phyloP scores from a whole-genome alignment of 2,329 filamentous ascomycete species.

The Sarocladium oryzae region DNA sequence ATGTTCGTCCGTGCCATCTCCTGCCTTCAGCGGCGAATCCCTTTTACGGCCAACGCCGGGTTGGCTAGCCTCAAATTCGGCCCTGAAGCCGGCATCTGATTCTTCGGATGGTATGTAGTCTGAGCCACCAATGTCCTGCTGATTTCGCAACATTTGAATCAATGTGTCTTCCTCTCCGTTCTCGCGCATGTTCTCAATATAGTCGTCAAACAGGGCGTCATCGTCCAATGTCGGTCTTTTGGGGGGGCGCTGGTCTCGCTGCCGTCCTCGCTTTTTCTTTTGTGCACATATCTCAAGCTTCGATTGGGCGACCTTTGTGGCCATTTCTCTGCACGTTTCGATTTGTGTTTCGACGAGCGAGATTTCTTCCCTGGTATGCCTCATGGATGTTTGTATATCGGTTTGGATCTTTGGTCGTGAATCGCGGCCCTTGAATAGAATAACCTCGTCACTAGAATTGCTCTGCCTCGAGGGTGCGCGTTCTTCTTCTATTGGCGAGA shows the following conservation, averaged over 20 bases:
- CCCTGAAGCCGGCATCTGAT: background rate
- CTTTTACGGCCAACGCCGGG: conserved; percentile 9
- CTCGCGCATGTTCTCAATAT: conserved; percentile 59
- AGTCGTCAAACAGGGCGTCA: conserved; percentile 58
- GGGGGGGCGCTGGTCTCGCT: conserved; percentile 15
- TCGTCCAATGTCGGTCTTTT: conserved; percentile 29
- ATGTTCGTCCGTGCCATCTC: conserved; percentile 1
- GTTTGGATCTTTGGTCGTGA: conserved; percentile 14
- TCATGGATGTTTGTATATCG: conserved; percentile 15
- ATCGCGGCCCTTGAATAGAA: conserved; percentile 57
- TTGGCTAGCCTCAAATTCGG: background rate
- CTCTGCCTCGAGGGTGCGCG: conserved; percentile 12
- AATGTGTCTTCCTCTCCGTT: conserved; percentile 53
- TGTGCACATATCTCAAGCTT: background rate
- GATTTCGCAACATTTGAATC: conserved; percentile 47
- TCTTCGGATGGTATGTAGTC: conserved; percentile 14
- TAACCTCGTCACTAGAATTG: conserved; percentile 62
- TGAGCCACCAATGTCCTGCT: conserved; percentile 20
- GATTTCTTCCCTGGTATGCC: conserved; percentile 27
- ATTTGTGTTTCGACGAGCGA: conserved; percentile 21
- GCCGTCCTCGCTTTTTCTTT: conserved; percentile 15
- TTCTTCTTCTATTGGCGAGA: background rate
- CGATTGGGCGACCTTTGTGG: background rate
- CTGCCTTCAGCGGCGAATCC: background rate
- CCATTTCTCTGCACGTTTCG: conserved; percentile 15